Percentiles rank a stretch among this genome's conserved stretches.
These are phyloP conservation scores for Adiantum capillusveneris DNA, from an alignment of 75 land plant genomes.

Conservation along the genomic window DNA sequence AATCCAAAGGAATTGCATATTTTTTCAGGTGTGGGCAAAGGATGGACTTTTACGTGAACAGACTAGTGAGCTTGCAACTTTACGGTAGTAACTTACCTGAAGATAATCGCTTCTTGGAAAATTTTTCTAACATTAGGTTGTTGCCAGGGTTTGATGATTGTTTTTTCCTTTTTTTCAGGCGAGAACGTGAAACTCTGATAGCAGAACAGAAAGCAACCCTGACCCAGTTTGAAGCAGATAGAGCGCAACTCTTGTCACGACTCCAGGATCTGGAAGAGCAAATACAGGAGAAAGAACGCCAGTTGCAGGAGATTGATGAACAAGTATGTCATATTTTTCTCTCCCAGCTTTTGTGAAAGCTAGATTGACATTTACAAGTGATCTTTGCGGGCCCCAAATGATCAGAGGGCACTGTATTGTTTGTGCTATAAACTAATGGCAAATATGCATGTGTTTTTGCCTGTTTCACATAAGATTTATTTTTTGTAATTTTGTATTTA, in stretches of 20 bases:
- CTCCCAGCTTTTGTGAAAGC: too few species aligned
- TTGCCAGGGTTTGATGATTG: not conserved
- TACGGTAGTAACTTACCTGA: slow-evolving; percentile 39
- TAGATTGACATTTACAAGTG: too few species aligned
- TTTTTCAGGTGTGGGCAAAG: slow-evolving; percentile 84
- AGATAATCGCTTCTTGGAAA: too few species aligned
- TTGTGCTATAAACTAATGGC: too few species aligned
- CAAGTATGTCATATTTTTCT: too few species aligned
- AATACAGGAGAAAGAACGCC: slow-evolving; percentile 39
- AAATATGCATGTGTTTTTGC: too few species aligned
- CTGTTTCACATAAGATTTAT: too few species aligned
- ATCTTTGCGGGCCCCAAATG: too few species aligned
- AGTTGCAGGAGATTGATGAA: slow-evolving; percentile 72
- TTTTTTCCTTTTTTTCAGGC: slow-evolving; percentile 11
- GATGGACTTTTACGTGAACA: slow-evolving; percentile 90
- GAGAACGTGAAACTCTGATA: slow-evolving; percentile 33
- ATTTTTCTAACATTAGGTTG: not conserved
- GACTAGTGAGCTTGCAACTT: slow-evolving; percentile 66
- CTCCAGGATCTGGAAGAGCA: not conserved
- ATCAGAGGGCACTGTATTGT: too few species aligned
- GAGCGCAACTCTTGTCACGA: slow-evolving; percentile 54
- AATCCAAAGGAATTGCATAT: too few species aligned
- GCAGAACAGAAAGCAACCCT: slow-evolving; percentile 27
- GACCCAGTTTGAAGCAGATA: slow-evolving; percentile 72
- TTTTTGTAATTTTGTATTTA: too few species aligned